Base-by-base conservation (phyloP, 306 rosid genomes). In the Trichosanthes cucumerina region DNA sequence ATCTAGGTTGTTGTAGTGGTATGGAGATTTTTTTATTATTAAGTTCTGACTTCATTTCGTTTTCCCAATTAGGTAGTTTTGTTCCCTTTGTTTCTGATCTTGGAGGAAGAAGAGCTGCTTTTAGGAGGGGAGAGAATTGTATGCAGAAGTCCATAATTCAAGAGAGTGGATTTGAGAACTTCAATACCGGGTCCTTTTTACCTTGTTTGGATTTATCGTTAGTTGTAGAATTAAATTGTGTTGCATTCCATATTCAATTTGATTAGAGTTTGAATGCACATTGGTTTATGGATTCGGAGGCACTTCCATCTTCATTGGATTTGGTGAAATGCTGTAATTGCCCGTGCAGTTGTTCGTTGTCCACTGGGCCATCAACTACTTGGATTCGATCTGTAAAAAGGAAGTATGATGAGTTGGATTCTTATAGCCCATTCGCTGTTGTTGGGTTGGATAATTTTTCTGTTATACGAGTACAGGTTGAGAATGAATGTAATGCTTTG, bases 381-480 rank as follows among this genome's bases (percentile, higher is more conserved):
- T 96, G 98, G 99, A 80, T 91, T 57, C 90, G 99, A 28, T 90
- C 98, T 0, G 94, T 93, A 8, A 96, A 96, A 65, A 85, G 97
- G 58, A 96, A 96, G 82, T 82, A 85, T 21, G 93, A 86, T 28
- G 98, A 96, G 80, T 84, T 88, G 71, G 96, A 89, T 78, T 65
- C 75, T 46, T 86, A 68, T n/a, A 78, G 79, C 28, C 87, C 81
- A n/a, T 85, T 90, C 28, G 52, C 83, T 34, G 46, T 86, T 70
- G 88, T 93, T 0, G 88, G 90, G 65, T 36, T 82, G 66, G 85
- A 83, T 60, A 36, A 3, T 5, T 74, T 81, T 38, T 79, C 84
- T 2, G 86, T 88, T 80, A 92, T 96, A 0, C 84, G 87, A 66
- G 88, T 96, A 34, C 90, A 89, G 12, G 79, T 90, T 77, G 94